phyloP scores from a whole-genome alignment of 2,329 filamentous ascomycete genomes.

The Plenodomus tracheiphilus region DNA sequence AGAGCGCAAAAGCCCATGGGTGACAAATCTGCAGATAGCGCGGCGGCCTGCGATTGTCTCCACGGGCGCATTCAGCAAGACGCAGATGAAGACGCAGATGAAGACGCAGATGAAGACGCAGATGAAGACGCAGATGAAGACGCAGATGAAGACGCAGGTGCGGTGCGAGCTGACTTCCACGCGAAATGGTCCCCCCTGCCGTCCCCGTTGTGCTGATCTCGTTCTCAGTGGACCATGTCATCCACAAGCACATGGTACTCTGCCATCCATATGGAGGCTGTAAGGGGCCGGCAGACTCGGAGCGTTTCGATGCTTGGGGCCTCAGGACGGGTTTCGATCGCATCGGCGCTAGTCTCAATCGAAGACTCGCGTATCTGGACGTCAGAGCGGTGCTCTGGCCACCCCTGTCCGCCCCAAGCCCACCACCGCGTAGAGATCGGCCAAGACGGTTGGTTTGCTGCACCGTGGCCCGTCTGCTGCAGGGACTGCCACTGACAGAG shows the following conservation, averaged over 20 bases:
- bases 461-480: slow-evolving; percentile 1
- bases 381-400: background rate
- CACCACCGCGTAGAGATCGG: slow-evolving; percentile 1
- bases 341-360: slow-evolving; percentile 17
- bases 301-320: slow-evolving; percentile 3
- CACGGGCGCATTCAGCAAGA: too few relatives aligned
- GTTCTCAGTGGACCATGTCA: background rate
- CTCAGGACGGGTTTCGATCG: slow-evolving; percentile 6
- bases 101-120: too few relatives aligned
- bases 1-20: background rate
- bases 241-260: too few relatives aligned
- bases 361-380: slow-evolving; percentile 16
- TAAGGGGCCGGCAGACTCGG: too few relatives aligned
- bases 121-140: too few relatives aligned
- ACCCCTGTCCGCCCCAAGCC: too few relatives aligned
- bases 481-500: background rate
- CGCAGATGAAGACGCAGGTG: too few relatives aligned
- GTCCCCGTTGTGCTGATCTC: too few relatives aligned
- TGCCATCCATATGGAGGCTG: too few relatives aligned
- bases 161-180: background rate
- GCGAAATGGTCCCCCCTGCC: too few relatives aligned
- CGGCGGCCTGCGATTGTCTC: background rate
- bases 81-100: too few relatives aligned
- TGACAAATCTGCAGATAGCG: slow-evolving; percentile 1
- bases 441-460: slow-evolving; percentile 3